These are phyloP conservation scores for Calophaca sinica DNA, from an alignment of 306 rosid genomes.

Conservation along the genomic window DNA sequence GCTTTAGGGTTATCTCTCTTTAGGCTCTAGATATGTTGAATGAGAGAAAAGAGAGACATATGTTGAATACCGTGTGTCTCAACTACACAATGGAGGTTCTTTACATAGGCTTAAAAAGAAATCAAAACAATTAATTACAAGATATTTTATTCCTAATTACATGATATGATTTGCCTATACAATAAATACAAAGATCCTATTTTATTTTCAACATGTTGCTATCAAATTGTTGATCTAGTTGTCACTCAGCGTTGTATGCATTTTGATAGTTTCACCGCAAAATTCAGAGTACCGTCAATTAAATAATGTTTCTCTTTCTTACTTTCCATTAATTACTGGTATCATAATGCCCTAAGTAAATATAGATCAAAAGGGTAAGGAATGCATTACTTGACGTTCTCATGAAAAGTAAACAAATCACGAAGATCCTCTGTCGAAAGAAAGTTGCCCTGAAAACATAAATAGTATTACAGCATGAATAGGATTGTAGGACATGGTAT, in stretches of 20 bases:
- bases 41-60: too few relatives aligned
- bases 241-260: constrained; percentile 6
- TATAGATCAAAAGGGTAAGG: constrained; percentile 28
- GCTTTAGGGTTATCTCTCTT: too few relatives aligned
- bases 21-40: too few relatives aligned
- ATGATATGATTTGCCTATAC: too few relatives aligned
- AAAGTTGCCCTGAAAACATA: constrained; percentile 66
- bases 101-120: too few relatives aligned
- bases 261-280: constrained; percentile 3
- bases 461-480: constrained; percentile 21
- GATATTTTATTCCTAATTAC: too few relatives aligned
- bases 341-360: constrained; percentile 25
- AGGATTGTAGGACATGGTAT: constrained; percentile 40
- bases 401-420: constrained; percentile 85
- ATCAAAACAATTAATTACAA: too few relatives aligned
- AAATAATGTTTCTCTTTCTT: constrained; percentile 4
- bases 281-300: constrained; percentile 6
- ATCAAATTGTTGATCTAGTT: neutral
- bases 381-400: constrained; percentile 66
- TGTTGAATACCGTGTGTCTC: too few relatives aligned
- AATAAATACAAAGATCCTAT: too few relatives aligned
- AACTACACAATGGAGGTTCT: too few relatives aligned
- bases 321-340: constrained; percentile 4
- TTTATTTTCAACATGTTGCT: too few relatives aligned
- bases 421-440: constrained; percentile 93